phyloP scores from a whole-genome alignment of 2,329 filamentous ascomycete species.

The Pseudocercospora cruenta region DNA sequence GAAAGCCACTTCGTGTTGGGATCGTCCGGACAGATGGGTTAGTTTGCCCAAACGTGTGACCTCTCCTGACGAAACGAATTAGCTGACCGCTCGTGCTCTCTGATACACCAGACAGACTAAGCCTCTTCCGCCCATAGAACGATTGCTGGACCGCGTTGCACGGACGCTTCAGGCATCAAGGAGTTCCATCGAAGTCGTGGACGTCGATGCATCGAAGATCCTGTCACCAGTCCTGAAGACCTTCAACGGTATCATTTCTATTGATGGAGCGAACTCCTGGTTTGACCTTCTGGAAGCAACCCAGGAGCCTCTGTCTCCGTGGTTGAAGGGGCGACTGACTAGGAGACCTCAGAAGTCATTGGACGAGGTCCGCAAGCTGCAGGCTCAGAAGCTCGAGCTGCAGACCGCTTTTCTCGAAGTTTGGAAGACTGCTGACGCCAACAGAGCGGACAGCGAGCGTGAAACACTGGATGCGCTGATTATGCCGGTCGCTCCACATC shows the following conservation, averaged over 20 bases:
- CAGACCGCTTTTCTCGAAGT: slow-evolving; percentile 61
- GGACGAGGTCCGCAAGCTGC: slow-evolving; percentile 55
- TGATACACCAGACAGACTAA: slow-evolving; percentile 42
- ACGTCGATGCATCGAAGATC: slow-evolving; percentile 57
- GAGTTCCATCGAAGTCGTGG: slow-evolving; percentile 57
- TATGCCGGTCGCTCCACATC: slow-evolving; percentile 66
- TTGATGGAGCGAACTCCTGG: slow-evolving; percentile 61
- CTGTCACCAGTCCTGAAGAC: slow-evolving; percentile 61
- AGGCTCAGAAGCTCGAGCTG: slow-evolving; percentile 56
- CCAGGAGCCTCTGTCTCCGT: slow-evolving; percentile 62
- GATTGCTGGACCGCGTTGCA: slow-evolving; percentile 52
- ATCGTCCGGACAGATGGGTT: slow-evolving; percentile 54
- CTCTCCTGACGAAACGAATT: not conserved
- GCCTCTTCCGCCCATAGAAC: slow-evolving; percentile 56
- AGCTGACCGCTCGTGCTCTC: not conserved
- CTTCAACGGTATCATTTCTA: slow-evolving; percentile 61
- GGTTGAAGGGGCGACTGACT: slow-evolving; percentile 58
- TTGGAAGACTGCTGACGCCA: slow-evolving; percentile 50
- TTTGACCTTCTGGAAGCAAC: slow-evolving; percentile 61
- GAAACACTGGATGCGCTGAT: slow-evolving; percentile 61
- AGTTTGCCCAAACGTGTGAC: not conserved
- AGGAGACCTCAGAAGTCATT: slow-evolving; percentile 54
- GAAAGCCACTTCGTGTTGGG: slow-evolving; percentile 47
- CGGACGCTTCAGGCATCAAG: slow-evolving; percentile 40
- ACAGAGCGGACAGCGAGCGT: slow-evolving; percentile 18